Evolutionary conservation across 176 grass and related monocot genomes (phyloP).

Genomic region (Oryza coarctata): DNA sequence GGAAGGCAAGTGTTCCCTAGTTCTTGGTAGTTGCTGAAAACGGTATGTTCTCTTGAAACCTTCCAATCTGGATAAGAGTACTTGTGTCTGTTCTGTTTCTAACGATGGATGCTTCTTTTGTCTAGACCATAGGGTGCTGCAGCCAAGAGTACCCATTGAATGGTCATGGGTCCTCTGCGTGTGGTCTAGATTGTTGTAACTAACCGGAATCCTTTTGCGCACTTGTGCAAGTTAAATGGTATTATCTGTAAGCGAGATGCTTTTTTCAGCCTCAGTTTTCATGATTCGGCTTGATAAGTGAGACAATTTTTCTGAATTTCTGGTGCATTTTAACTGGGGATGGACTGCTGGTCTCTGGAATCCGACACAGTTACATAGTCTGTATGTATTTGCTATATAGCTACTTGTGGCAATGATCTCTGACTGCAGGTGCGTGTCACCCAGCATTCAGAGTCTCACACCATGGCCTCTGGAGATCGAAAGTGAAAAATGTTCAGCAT

Average conservation of each 20-base stretch:
- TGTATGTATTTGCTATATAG: not conserved
- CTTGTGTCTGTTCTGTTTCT: conserved; percentile 17
- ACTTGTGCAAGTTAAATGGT: conserved; percentile 7
- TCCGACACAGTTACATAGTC: not conserved
- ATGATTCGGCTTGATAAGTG: not conserved
- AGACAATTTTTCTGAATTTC: not conserved
- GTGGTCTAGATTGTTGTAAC: not conserved
- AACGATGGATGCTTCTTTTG: not conserved
- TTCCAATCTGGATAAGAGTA: conserved; percentile 12
- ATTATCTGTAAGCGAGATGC: not conserved
- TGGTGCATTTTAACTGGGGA: not conserved
- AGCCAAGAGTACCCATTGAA: not conserved
- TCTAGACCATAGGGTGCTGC: conserved; percentile 11
- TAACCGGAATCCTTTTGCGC: conserved; percentile 16
- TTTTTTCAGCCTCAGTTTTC: not conserved
- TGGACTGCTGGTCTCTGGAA: not conserved
- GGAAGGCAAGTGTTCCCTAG: not conserved
- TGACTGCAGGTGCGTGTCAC: not conserved
- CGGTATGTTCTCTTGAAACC: conserved; percentile 11
- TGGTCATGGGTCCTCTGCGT: not conserved
- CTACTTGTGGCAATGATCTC: not conserved
- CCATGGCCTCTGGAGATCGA: not conserved
- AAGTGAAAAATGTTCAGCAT: not conserved
- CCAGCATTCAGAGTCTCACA: not conserved
- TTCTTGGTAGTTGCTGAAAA: conserved; percentile 23